Conservation (phyloP, 768 basidiomycete species). For the Rhizopogon rudus region DNA sequence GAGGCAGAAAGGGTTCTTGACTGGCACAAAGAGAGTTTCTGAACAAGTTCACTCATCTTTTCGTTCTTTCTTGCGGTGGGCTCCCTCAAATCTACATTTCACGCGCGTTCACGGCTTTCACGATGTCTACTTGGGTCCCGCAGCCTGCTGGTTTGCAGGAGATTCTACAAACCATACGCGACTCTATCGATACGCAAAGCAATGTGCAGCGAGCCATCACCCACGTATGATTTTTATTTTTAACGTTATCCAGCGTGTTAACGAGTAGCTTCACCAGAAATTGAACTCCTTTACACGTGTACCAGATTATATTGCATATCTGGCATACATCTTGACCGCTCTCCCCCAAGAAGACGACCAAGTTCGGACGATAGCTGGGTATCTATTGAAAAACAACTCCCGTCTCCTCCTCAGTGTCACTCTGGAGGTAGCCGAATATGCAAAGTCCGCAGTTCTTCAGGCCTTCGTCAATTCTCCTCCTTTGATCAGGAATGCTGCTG, state of each 20-base stretch:
- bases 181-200: conserved; percentile 78
- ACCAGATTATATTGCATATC: conserved; percentile 94
- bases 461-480: conserved; percentile 78
- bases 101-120: conserved; percentile 27
- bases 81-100: conserved; percentile 13
- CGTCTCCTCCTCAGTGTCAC: conserved; percentile 67
- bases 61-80: conserved; percentile 27
- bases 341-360: conserved; percentile 84
- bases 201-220: conserved; percentile 77
- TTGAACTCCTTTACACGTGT: conserved; percentile 81
- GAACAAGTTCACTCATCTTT: not conserved
- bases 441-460: conserved; percentile 70
- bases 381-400: conserved; percentile 95
- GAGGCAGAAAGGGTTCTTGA: conserved; percentile 10
- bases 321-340: conserved; percentile 85
- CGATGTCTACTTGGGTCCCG: conserved; percentile 77
- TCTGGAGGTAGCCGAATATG: conserved; percentile 62
- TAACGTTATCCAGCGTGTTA: conserved; percentile 14
- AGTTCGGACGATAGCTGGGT: conserved; percentile 93
- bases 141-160: conserved; percentile 84
- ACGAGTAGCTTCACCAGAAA: conserved; percentile 49
- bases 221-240: conserved; percentile 47
- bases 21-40: not conserved
- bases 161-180: conserved; percentile 87
- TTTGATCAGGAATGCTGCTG: conserved; percentile 92